Base-by-base conservation (phyloP, 1,139 yeast genomes). In the Candida tropicalis region DNA sequence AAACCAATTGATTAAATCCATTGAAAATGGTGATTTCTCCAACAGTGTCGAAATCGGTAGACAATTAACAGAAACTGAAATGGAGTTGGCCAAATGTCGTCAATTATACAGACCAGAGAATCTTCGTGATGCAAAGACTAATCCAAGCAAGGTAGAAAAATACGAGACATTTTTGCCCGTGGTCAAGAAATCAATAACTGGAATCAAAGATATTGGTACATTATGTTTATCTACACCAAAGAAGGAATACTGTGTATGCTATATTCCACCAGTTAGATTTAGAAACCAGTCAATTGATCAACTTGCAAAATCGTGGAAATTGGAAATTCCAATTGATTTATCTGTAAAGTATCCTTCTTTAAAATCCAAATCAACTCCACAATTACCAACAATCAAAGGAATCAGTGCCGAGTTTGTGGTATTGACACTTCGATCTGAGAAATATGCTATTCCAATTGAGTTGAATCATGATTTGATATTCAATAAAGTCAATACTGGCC, bases 381-480 rank as follows among this genome's bases (percentile, higher is more conserved):
- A 40, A 12, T 45, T 27, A 10, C 76, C 76, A 2, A 64, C 63
- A 29, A 53, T 73, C 37, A 69, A 67, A 49, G 35, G 49, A 0
- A 44, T 70, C 3, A 38, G 45, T 5, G 60, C 63, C 2, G 76
- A 71, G 40, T 56, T 73, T 38, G 63, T 62, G 8, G 72, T 62
- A 1, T 49, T 65, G 11, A 66, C 75, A 1, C 48, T 71, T 10
- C 53, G 63, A 33, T 65, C 76, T 2, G 57, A 59, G 10, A 59
- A 60, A 36, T 48, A 54, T 26, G 60, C 62, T 8, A 63, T 73
- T 13, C 78, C 78, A 1, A 49, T 73, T 13, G 77, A 73, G 45
- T 58, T 73, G 40, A 68, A 66, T 48, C 76, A 70, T 47, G 70
- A 66, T 33, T 60, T 70, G 57, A 56, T 73, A n/a, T 68, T 63